Conservation (phyloP, 176 grass and related monocot genomes). For the Otatea glauca region DNA sequence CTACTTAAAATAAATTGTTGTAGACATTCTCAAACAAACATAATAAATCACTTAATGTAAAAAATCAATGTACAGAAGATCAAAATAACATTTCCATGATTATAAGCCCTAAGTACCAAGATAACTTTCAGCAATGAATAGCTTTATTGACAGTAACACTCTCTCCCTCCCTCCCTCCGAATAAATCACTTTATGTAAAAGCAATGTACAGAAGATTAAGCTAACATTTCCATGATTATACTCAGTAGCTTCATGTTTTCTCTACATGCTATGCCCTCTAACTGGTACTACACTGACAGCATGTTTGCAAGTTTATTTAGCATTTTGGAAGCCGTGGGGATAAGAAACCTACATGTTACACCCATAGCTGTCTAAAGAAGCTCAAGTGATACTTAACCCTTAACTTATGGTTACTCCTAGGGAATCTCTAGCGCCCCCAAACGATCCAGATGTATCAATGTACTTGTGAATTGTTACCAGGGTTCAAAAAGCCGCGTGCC, state of each 20-base stretch:
- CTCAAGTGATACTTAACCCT: background rate
- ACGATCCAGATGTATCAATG: background rate
- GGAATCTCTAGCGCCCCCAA: background rate
- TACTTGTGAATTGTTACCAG: background rate
- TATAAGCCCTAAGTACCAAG: background rate
- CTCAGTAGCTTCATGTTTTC: background rate
- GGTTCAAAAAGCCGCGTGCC: too few relatives aligned
- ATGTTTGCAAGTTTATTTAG: background rate
- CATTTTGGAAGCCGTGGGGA: background rate
- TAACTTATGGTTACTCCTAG: background rate
- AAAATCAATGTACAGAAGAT: conserved; percentile 25
- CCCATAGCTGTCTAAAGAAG: background rate
- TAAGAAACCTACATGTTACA: background rate
- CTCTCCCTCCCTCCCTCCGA: too few relatives aligned
- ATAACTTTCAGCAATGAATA: too few relatives aligned
- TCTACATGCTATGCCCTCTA: background rate
- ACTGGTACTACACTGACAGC: background rate
- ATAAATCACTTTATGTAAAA: background rate
- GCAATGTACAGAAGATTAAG: conserved; percentile 27
- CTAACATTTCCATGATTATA: background rate
- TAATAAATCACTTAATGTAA: background rate
- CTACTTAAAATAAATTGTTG: conserved; percentile 20
- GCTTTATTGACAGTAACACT: too few relatives aligned
- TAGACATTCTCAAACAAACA: background rate
- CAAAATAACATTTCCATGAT: background rate